Conservation (phyloP, 2,329 filamentous ascomycete species). For the Verticillium longisporum region DNA sequence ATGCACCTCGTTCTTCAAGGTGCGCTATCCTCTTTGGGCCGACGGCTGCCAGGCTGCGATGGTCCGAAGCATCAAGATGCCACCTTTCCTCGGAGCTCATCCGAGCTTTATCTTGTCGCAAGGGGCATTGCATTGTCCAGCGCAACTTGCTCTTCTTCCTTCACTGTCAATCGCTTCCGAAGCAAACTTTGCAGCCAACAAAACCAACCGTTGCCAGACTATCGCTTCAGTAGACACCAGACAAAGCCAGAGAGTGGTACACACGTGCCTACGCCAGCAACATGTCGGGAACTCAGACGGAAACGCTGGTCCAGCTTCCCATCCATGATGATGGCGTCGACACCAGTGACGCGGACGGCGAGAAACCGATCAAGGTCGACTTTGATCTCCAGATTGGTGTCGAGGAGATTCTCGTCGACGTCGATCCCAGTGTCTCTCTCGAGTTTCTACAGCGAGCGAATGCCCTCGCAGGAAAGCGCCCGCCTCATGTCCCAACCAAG, state of each 20-base stretch:
- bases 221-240: neutral
- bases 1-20: neutral
- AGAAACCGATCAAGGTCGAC: conserved; percentile 4
- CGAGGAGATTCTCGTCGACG: conserved; percentile 14
- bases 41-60: neutral
- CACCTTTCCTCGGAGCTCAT: neutral
- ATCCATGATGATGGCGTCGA: neutral
- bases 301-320: neutral
- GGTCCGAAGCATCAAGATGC: neutral
- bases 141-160: neutral
- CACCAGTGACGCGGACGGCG: neutral
- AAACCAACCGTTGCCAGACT: neutral
- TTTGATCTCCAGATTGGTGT: conserved; percentile 11
- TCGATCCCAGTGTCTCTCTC: conserved; percentile 15
- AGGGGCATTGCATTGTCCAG: neutral
- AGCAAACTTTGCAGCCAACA: no score
- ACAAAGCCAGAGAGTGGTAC: neutral
- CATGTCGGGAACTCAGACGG: neutral
- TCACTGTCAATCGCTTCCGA: neutral
- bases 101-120: neutral
- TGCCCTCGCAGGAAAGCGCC: conserved; percentile 13
- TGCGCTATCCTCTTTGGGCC: neutral
- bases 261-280: neutral
- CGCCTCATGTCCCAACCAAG: conserved; percentile 4
- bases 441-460: conserved; percentile 14